Evolutionary conservation across 1,284 basidiomycete species (phyloP), one percentile per base, ranked within the genome.

Genomic region (Malassezia yamatoensis): DNA sequence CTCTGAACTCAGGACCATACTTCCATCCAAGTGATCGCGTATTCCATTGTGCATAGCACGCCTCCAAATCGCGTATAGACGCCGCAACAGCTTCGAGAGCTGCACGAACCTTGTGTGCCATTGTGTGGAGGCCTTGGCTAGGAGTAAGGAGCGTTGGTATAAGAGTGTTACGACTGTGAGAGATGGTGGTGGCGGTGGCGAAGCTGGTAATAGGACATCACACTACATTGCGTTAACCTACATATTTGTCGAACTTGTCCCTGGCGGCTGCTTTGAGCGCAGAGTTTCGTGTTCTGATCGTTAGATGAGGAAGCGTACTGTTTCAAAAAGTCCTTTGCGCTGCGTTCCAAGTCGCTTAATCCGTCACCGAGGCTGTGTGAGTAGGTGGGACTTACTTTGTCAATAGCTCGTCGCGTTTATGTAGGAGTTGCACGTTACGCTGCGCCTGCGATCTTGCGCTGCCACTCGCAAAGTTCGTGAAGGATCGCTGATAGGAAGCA

Each of bases 181-280:
- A 20, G 38, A 15, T 8, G 15, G 38, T 39, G 8, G 5, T 15
- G 38, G 11, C 12, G 12, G 38, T 39, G 38, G 15, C 4, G 5
- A 39, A 20, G 38, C n/a, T n/a, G 4, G 8, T 2, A 13, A 29
- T 46, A 18, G 44, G 20, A 13, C 33, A n/a, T 18, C 21, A 34
- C 34, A 16, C 48, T 48, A 53, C 24, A 60, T 7, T 29, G 7
- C 4, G 7, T 7, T 29, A 10, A 5, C 13, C 21, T 21, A 21
- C 11, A 18, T 51, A 54, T 43, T 61, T 59, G 53, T 64, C 59
- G 35, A 69, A 13, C 53, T 67, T 67, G 38, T 64, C 64, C 49
- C 62, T 62, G 34, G 66, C 67, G 1, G 65, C 65, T 8, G 62
- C 57, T 40, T 67, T 65, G 53, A 69, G 58, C 2, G 66, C 67